Conservation (phyloP, 192 early-diverging fungal species). For the Phlyctochytrium arcticum region DNA sequence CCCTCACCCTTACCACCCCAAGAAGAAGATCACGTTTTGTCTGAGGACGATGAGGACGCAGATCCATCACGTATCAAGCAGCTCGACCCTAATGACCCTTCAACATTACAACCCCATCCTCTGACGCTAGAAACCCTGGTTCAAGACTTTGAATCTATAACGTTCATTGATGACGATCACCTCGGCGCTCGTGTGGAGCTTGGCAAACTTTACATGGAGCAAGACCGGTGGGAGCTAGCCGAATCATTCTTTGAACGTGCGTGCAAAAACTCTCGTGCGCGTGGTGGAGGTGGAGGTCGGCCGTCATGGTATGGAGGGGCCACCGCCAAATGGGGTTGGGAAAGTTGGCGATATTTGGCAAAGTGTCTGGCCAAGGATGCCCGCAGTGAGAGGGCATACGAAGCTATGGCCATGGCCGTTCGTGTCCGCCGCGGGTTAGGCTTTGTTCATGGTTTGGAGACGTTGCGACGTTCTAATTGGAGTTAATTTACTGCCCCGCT, state of each 20-base stretch:
- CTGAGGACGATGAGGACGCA: too few relatives aligned
- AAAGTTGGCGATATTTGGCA: slow-evolving; percentile 39
- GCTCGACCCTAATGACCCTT: too few relatives aligned
- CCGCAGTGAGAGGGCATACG: slow-evolving; percentile 21
- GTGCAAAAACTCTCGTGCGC: slow-evolving; percentile 32
- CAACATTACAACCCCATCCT: too few relatives aligned
- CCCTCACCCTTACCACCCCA: too few relatives aligned
- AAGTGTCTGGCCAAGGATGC: slow-evolving; percentile 16
- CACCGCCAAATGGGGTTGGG: slow-evolving; percentile 39
- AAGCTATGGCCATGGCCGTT: slow-evolving; percentile 37
- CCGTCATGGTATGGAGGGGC: slow-evolving; percentile 42
- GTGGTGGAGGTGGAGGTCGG: slow-evolving; percentile 32
- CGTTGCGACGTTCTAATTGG: too few relatives aligned
- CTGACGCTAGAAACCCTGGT: slow-evolving; percentile 35
- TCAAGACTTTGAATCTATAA: slow-evolving; percentile 17
- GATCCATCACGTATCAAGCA: too few relatives aligned
- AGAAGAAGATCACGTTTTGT: too few relatives aligned
- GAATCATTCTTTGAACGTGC: slow-evolving; percentile 42
- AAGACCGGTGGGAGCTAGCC: slow-evolving; percentile 22
- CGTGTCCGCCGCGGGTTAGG: too few relatives aligned
- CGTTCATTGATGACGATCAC: slow-evolving; percentile 43
- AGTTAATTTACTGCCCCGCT: too few relatives aligned
- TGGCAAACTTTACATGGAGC: slow-evolving; percentile 28
- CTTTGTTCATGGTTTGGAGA: too few relatives aligned
- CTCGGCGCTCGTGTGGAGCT: slow-evolving; percentile 41